Conservation (phyloP, 179 eudicot species). For the Nepenthes alata region DNA sequence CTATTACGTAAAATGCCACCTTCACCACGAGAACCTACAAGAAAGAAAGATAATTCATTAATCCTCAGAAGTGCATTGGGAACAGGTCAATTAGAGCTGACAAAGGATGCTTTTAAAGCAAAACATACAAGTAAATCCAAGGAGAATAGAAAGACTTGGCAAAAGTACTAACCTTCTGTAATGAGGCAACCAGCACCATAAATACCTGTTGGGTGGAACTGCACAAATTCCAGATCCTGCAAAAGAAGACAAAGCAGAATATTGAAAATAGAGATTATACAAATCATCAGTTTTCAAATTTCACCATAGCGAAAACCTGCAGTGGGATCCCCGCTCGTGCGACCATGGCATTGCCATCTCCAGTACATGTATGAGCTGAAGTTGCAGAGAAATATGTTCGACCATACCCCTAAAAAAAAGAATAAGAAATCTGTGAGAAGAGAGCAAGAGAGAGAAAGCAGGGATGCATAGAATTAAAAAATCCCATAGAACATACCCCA, state of each 20-base stretch:
- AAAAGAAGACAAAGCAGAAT: constrained; percentile 7
- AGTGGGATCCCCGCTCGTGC: constrained; percentile 97
- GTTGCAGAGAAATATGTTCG: constrained; percentile 97
- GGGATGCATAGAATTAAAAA: not conserved
- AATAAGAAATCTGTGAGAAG: not conserved
- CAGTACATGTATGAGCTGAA: constrained; percentile 99
- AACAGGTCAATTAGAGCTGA: no score
- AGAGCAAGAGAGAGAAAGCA: not conserved
- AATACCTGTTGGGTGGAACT: constrained; percentile 97
- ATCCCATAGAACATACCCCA: constrained; percentile 37
- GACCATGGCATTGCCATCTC: constrained; percentile 99
- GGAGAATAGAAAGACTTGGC: not conserved
- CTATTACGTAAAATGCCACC: constrained; percentile 96
- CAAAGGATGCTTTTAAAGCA: not conserved
- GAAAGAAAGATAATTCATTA: constrained; percentile 5
- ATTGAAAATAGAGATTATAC: not conserved
- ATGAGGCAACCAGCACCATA: constrained; percentile 99
- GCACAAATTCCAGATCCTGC: constrained; percentile 94
- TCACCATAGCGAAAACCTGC: constrained; percentile 33
- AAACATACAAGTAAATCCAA: not conserved
- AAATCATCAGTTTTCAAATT: not conserved
- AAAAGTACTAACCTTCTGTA: constrained; percentile 64
- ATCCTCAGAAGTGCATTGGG: not conserved
- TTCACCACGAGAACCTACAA: constrained; percentile 95
- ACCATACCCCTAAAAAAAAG: constrained; percentile 38